Percentiles rank a stretch among this genome's conserved stretches.
Evolutionary conservation across 805 yeast genomes (phyloP).

Genomic region (Candida suzukii): DNA sequence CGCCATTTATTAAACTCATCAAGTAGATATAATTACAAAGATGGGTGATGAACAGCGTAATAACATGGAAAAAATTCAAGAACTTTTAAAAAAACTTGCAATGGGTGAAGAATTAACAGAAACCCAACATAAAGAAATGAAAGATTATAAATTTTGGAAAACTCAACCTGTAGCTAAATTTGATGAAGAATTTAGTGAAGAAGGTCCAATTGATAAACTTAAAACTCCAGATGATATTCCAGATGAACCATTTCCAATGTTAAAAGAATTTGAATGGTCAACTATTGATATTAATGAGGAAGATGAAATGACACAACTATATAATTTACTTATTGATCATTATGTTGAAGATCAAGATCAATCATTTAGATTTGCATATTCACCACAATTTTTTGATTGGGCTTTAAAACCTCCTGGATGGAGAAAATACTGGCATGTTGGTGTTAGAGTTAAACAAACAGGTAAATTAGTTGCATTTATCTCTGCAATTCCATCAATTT

Average conservation of each 20-base stretch:
- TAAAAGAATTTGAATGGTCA: slow-evolving; percentile 84
- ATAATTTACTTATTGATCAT: slow-evolving; percentile 74
- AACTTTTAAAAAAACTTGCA: slow-evolving; percentile 47
- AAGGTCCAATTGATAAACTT: slow-evolving; percentile 72
- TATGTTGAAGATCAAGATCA: slow-evolving; percentile 95
- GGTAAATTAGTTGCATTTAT: slow-evolving; percentile 86
- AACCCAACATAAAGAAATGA: slow-evolving; percentile 63
- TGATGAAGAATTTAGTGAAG: slow-evolving; percentile 56
- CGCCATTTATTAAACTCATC: no score
- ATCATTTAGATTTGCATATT: slow-evolving; percentile 84
- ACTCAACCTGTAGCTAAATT: slow-evolving; percentile 90
- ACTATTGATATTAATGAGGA: slow-evolving; percentile 56
- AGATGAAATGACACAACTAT: slow-evolving; percentile 66
- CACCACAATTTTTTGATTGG: slow-evolving; percentile 81
- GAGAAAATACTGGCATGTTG: slow-evolving; percentile 83
- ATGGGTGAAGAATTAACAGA: slow-evolving; percentile 49
- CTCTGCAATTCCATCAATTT: slow-evolving; percentile 75
- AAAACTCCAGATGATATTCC: slow-evolving; percentile 72
- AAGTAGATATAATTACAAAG: not conserved
- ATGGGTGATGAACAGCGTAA: not conserved
- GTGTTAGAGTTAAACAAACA: slow-evolving; percentile 77
- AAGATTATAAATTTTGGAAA: slow-evolving; percentile 93
- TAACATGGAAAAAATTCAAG: slow-evolving; percentile 38
- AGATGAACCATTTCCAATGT: slow-evolving; percentile 60
- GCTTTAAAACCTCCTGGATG: slow-evolving; percentile 94